phyloP scores from a whole-genome alignment of 495 filamentous ascomycete species.

The Aspergillus wentii region DNA sequence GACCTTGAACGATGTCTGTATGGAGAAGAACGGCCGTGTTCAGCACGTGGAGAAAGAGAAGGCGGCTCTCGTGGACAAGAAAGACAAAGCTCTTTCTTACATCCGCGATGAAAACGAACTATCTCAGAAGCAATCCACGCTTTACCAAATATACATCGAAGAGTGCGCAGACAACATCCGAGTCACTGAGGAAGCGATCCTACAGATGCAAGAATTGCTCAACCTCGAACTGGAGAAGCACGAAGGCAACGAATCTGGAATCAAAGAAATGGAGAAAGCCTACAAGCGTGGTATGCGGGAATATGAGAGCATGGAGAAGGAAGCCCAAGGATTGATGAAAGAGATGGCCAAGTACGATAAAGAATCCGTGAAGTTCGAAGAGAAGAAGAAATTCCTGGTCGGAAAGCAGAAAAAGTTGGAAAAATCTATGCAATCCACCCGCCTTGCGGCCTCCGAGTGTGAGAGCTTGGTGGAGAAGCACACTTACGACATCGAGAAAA shows the following conservation, averaged over 20 bases:
- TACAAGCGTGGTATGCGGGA: conserved; percentile 80
- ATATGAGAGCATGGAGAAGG: conserved; percentile 75
- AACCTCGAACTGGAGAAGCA: conserved; percentile 89
- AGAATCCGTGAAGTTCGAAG: conserved; percentile 93
- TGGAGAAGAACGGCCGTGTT: conserved; percentile 89
- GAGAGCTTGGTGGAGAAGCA: conserved; percentile 73
- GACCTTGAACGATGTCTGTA: conserved; percentile 85
- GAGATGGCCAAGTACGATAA: conserved; percentile 92
- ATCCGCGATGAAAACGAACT: conserved; percentile 93
- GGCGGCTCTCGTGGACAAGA: conserved; percentile 87
- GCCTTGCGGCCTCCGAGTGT: conserved; percentile 66
- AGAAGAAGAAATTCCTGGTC: conserved; percentile 88
- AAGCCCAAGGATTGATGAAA: conserved; percentile 72
- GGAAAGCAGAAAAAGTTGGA: conserved; percentile 94
- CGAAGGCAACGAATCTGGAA: conserved; percentile 82
- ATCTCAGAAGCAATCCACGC: conserved; percentile 74
- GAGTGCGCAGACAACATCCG: conserved; percentile 84
- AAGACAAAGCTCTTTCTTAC: conserved; percentile 85
- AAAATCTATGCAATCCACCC: conserved; percentile 71
- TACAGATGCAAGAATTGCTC: conserved; percentile 81
- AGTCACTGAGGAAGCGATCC: conserved; percentile 85
- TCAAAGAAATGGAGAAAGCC: conserved; percentile 81
- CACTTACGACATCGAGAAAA: conserved; percentile 69
- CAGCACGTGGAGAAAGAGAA: conserved; percentile 98
- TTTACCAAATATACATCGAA: conserved; percentile 86